Conservation (phyloP, 2,329 filamentous ascomycete genomes). For the Huntiella decipiens region DNA sequence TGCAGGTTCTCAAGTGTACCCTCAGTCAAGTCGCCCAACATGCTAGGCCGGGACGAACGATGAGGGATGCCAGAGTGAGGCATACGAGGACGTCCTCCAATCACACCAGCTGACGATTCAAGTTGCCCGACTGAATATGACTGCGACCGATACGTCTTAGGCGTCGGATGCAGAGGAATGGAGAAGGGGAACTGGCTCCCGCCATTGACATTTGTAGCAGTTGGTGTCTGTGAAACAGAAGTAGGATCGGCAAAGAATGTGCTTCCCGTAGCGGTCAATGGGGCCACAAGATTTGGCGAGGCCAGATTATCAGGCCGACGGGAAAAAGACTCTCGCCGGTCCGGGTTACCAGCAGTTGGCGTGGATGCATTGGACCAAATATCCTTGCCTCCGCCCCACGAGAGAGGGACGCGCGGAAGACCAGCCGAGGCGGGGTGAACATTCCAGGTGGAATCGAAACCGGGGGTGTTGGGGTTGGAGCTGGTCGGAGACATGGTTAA, state of each 20-base stretch:
- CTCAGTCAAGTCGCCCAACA: constrained; percentile 53
- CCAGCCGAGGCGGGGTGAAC: constrained; percentile 33
- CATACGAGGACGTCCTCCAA: constrained; percentile 32
- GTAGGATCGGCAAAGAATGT: constrained; percentile 32
- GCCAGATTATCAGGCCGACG: constrained; percentile 55
- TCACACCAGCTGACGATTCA: constrained; percentile 38
- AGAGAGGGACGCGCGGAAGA: constrained; percentile 33
- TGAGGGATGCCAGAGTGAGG: constrained; percentile 53
- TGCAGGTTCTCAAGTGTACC: constrained; percentile 50
- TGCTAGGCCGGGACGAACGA: constrained; percentile 59
- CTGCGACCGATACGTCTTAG: constrained; percentile 85
- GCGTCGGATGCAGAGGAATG: constrained; percentile 74
- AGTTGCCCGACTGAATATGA: constrained; percentile 91
- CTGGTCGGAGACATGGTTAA: constrained; percentile 57
- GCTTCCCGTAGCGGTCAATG: constrained; percentile 23
- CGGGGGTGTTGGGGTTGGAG: constrained; percentile 66
- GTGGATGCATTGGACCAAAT: constrained; percentile 47
- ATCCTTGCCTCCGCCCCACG: constrained; percentile 46
- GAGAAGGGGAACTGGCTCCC: constrained; percentile 62
- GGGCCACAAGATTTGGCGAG: constrained; percentile 48
- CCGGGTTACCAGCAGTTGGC: constrained; percentile 17
- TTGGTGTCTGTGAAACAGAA: constrained; percentile 27
- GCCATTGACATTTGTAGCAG: constrained; percentile 30
- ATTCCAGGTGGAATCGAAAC: constrained; percentile 45
- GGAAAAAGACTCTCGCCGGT: constrained; percentile 60